A percentile compares a stretch with the other conserved stretches of the same genome.
These are phyloP conservation scores for Candida sojae DNA, from an alignment of 1,139 yeast genomes.

Conservation along the genomic window DNA sequence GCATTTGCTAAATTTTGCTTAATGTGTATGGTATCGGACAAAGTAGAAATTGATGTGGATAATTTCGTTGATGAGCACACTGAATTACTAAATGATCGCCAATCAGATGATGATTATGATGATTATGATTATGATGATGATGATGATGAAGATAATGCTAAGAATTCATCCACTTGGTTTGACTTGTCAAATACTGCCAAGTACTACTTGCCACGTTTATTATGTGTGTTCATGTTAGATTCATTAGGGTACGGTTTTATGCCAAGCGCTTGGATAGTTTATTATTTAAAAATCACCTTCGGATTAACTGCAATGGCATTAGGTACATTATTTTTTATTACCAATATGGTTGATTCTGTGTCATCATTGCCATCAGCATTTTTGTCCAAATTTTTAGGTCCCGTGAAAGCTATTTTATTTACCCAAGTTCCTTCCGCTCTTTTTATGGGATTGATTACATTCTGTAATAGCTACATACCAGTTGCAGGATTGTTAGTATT, in stretches of 20 bases:
- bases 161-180: not conserved
- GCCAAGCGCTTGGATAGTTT: conserved; percentile 87
- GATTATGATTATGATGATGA: conserved; percentile 9
- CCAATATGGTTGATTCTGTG: conserved; percentile 24
- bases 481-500: conserved; percentile 56
- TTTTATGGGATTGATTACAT: conserved; percentile 45
- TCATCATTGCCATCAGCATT: conserved; percentile 47
- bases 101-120: conserved; percentile 13
- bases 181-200: conserved; percentile 35
- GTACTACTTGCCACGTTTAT: conserved; percentile 38
- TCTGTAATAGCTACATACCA: conserved; percentile 20
- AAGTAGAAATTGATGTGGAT: conserved; percentile 47
- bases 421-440: conserved; percentile 81
- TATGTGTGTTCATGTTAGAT: conserved; percentile 67
- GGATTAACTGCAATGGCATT: conserved; percentile 41
- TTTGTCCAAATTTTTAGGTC: conserved; percentile 68
- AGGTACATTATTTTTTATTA: conserved; percentile 58
- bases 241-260: conserved; percentile 87
- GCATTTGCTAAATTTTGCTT: conserved; percentile 58
- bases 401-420: conserved; percentile 72
- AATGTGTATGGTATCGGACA: conserved; percentile 53
- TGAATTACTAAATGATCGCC: conserved; percentile 7
- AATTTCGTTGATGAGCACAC: conserved; percentile 10
- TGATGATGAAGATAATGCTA: conserved; percentile 8
- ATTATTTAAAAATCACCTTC: conserved; percentile 58